Percentiles rank a stretch among this genome's conserved stretches.
Conservation (phyloP, 176 grass and related monocot genomes). For the Tillandsia leiboldiana region DNA sequence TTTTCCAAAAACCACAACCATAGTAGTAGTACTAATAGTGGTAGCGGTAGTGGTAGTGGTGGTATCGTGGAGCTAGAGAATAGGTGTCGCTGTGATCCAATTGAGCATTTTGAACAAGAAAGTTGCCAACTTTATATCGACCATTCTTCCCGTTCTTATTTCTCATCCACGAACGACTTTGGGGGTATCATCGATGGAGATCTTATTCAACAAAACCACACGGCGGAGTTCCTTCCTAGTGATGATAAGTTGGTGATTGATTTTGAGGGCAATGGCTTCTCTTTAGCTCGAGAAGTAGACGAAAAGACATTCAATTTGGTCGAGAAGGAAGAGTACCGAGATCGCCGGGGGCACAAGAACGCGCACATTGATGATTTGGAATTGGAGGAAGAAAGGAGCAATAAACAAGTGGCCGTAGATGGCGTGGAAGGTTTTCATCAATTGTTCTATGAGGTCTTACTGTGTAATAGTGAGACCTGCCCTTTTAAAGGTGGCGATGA, state of each 20-base stretch:
- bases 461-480: slow-evolving; percentile 22
- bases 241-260: slow-evolving; percentile 16
- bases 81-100: too few relatives aligned
- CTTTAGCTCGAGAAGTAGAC: background rate
- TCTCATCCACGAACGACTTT: slow-evolving; percentile 17
- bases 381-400: slow-evolving; percentile 18
- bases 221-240: slow-evolving; percentile 38
- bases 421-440: slow-evolving; percentile 30
- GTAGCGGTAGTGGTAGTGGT: background rate
- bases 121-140: too few relatives aligned
- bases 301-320: background rate
- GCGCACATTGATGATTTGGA: slow-evolving; percentile 12
- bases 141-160: too few relatives aligned
- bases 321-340: slow-evolving; percentile 21
- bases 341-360: slow-evolving; percentile 29
- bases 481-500: background rate
- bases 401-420: slow-evolving; percentile 25
- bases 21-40: background rate
- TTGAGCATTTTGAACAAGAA: too few relatives aligned
- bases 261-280: slow-evolving; percentile 14
- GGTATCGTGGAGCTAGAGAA: background rate
- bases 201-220: too few relatives aligned
- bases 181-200: slow-evolving; percentile 37
- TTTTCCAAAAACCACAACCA: background rate
- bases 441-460: slow-evolving; percentile 39